Percentiles rank a stretch among this genome's conserved stretches.
phyloP scores from a whole-genome alignment of 192 early-diverging fungal species.

The Coemansia sp. region DNA sequence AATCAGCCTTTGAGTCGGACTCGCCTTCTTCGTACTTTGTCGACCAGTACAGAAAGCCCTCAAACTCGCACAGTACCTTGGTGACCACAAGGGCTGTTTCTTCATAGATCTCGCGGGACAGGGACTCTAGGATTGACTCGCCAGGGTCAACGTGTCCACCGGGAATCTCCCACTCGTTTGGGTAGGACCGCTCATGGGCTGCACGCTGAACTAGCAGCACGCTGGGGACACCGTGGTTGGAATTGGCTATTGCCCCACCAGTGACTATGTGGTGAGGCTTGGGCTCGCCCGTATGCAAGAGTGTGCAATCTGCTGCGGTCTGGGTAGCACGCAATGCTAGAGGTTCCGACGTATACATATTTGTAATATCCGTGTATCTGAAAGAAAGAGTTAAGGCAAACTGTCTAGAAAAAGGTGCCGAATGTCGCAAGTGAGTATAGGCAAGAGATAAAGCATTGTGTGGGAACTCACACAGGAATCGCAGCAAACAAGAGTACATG shows the following conservation, averaged over 20 bases:
- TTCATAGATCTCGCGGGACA: constrained; percentile 46
- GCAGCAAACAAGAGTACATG: neutral
- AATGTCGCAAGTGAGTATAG: neutral
- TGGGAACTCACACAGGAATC: neutral
- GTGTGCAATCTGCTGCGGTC: constrained; percentile 15
- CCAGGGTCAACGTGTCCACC: constrained; percentile 48
- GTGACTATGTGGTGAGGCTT: constrained; percentile 43
- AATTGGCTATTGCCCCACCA: constrained; percentile 33
- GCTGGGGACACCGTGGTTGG: neutral
- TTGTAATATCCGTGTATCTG: neutral
- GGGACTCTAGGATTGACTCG: constrained; percentile 40
- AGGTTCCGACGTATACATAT: neutral
- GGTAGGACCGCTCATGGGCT: constrained; percentile 40
- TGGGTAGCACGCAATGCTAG: constrained; percentile 16
- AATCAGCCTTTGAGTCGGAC: neutral
- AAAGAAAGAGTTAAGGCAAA: neutral
- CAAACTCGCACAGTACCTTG: constrained; percentile 34
- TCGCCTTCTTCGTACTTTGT: constrained; percentile 36
- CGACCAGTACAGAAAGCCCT: constrained; percentile 37
- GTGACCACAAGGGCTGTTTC: constrained; percentile 41
- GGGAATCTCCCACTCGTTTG: constrained; percentile 54
- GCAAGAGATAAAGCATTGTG: neutral
- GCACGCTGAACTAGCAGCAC: constrained; percentile 51
- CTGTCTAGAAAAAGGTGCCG: neutral
- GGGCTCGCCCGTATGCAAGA: constrained; percentile 1